A percentile compares a stretch with the other conserved stretches of the same genome.
phyloP scores from a whole-genome alignment of 768 basidiomycete genomes.

The Collybia nuda region DNA sequence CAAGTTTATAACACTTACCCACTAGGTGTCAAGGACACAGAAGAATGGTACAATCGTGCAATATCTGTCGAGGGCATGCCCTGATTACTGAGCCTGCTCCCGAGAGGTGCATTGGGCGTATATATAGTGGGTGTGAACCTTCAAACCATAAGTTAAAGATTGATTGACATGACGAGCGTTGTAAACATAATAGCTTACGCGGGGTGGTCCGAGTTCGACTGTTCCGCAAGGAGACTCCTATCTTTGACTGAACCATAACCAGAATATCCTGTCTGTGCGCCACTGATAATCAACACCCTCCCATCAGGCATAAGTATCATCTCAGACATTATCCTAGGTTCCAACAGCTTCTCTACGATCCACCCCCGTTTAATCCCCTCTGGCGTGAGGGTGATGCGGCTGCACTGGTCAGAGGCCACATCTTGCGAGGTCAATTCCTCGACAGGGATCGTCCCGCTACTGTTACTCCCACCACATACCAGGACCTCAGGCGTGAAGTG shows the following conservation, averaged over 20 bases:
- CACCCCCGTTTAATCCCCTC: slow-evolving; percentile 42
- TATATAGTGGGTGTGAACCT: slow-evolving; percentile 43
- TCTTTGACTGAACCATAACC: slow-evolving; percentile 29
- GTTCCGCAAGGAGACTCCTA: slow-evolving; percentile 15
- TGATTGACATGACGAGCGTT: not conserved
- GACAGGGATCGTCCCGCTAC: slow-evolving; percentile 26
- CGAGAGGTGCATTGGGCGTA: slow-evolving; percentile 39
- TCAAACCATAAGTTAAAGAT: slow-evolving; percentile 19
- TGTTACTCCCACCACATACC: slow-evolving; percentile 44
- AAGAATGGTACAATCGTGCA: slow-evolving; percentile 63
- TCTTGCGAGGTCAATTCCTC: slow-evolving; percentile 32
- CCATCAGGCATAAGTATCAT: slow-evolving; percentile 39
- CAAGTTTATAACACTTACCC: slow-evolving; percentile 31
- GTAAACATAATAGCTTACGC: slow-evolving; percentile 1
- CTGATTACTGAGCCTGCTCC: slow-evolving; percentile 43
- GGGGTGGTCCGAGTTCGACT: slow-evolving; percentile 25
- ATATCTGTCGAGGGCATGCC: slow-evolving; percentile 39
- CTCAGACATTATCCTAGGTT: slow-evolving; percentile 37
- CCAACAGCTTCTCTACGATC: slow-evolving; percentile 44
- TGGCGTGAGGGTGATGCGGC: slow-evolving; percentile 37
- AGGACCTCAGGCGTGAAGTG: slow-evolving; percentile 45
- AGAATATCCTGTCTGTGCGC: slow-evolving; percentile 42
- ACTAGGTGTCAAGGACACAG: slow-evolving; percentile 53
- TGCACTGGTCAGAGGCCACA: slow-evolving; percentile 42
- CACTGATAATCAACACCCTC: slow-evolving; percentile 40